Evolutionary conservation across 2,329 filamentous ascomycete genomes (phyloP).

Genomic region (Aspergillus terreus): DNA sequence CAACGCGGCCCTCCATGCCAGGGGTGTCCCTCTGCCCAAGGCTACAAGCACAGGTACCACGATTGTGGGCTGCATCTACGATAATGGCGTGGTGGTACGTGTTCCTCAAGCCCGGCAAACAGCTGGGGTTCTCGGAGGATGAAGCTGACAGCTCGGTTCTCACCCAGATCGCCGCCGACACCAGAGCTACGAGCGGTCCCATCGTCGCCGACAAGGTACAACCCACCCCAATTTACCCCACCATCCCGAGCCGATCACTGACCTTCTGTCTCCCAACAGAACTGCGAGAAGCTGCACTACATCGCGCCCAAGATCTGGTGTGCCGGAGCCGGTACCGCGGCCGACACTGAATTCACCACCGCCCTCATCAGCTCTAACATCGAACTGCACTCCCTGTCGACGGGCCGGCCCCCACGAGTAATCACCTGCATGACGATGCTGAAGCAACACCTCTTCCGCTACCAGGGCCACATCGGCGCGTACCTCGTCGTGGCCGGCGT

Average conservation of each 20-base stretch:
- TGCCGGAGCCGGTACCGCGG: slow-evolving; percentile 93
- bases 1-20: slow-evolving; percentile 91
- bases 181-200: slow-evolving; percentile 90
- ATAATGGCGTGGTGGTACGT: slow-evolving; percentile 90
- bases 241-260: neutral
- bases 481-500: slow-evolving; percentile 97
- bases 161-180: slow-evolving; percentile 87
- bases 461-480: slow-evolving; percentile 96
- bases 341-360: slow-evolving; percentile 98
- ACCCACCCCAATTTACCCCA: neutral
- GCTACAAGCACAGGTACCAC: slow-evolving; percentile 98
- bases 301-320: slow-evolving; percentile 99
- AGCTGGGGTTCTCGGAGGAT: neutral
- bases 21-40: slow-evolving; percentile 91
- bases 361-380: slow-evolving; percentile 98
- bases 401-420: slow-evolving; percentile 92
- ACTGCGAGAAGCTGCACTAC: slow-evolving; percentile 99
- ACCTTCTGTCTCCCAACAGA: slow-evolving; percentile 48
- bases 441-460: slow-evolving; percentile 98
- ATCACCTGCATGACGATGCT: slow-evolving; percentile 99
- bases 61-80: slow-evolving; percentile 94
- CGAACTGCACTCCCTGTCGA: slow-evolving; percentile 93
- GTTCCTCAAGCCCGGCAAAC: neutral
- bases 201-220: slow-evolving; percentile 95
- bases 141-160: slow-evolving; percentile 20